Percentiles rank a stretch among this genome's conserved stretches.
phyloP scores from a whole-genome alignment of 139 green algal species.

The Micractinium sp. region DNA sequence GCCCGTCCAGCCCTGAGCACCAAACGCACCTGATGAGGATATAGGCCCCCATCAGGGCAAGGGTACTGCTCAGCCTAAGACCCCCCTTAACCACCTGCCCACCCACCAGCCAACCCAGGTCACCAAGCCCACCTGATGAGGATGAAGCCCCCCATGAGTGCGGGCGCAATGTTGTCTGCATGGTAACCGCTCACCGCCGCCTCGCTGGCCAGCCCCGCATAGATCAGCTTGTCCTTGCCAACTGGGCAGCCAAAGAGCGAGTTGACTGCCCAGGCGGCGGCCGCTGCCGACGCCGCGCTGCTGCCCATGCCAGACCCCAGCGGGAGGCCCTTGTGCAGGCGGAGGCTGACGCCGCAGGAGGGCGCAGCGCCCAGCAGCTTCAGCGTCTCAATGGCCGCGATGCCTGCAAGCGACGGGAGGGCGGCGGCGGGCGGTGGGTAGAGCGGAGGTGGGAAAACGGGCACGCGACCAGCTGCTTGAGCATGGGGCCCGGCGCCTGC shows the following conservation, averaged over 20 bases:
- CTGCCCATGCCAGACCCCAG: conserved; percentile 93
- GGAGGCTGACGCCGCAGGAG: conserved; percentile 81
- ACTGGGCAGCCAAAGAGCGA: conserved; percentile 89
- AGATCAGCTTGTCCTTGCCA: conserved; percentile 80
- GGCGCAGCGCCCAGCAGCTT: conserved; percentile 80
- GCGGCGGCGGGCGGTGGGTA: not conserved
- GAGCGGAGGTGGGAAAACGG: not conserved
- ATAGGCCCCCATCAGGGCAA: too few relatives aligned
- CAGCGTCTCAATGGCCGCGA: conserved; percentile 89
- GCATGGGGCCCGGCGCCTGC: not conserved
- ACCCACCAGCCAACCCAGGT: not conserved
- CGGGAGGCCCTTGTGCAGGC: conserved; percentile 92
- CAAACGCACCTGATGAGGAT: too few relatives aligned
- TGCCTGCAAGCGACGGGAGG: conserved; percentile 47
- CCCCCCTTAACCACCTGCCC: too few relatives aligned
- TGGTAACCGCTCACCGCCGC: conserved; percentile 95
- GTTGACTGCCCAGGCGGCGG: conserved; percentile 89
- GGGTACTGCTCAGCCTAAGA: too few relatives aligned
- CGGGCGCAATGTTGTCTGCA: conserved; percentile 95
- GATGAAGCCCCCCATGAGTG: conserved; percentile 94
- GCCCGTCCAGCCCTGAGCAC: too few relatives aligned
- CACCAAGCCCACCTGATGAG: conserved; percentile 82
- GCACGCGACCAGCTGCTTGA: too few relatives aligned
- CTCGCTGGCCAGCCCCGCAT: conserved; percentile 85
- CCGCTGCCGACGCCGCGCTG: conserved; percentile 90